Evolutionary conservation across 2,329 filamentous ascomycete species (phyloP), one percentile per base, ranked within the genome.

Genomic region (Stachybotrys elegans): DNA sequence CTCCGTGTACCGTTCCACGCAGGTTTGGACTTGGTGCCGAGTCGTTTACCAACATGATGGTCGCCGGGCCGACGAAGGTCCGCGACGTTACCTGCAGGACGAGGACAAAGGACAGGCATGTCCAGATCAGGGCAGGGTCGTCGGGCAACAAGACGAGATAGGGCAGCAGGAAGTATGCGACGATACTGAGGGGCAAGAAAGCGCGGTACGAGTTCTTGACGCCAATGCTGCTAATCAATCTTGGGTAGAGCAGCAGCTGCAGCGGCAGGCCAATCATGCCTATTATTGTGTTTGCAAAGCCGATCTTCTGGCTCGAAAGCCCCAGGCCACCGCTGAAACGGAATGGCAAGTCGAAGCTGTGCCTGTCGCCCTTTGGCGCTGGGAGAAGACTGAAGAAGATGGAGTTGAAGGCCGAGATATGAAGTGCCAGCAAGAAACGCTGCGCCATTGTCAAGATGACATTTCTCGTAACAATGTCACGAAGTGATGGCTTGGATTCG

Each of bases 1-100:
- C n/a, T 5, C 56, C 54, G 17, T 58, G 53, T 4, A 57, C 45
- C 3, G 54, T 57, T 2, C 53, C 52, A 12, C 57, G 48, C 12
- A 52, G 34, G 6, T 40, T 44, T 4, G 50, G 55, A 19, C 44
- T 48, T 5, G 56, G 54, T 2, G 55, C 51, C 3, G 45, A 54
- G 7, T 56, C 54, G 38, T 58, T 57, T 29, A 58, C 52, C 20
- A 57, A 32, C 44, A 58, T 50, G 8, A 57, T 49, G 2, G 56
- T 52, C 9, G 55, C 55, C 16, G 54, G 56, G 19, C 41, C 52
- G 25, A 56, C 48, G 40, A 57, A 57, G 3, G 48, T 50, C 12
- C 55, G 39, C 9, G 55, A 48, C 20, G 57, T 29, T 19, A 57
- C 50, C 4, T 57, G 50, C 42, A 55, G 21, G 4, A 43, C 32